phyloP scores from a whole-genome alignment of 108 stramenopile species.

The Mayamaea pseudoterrestris region DNA sequence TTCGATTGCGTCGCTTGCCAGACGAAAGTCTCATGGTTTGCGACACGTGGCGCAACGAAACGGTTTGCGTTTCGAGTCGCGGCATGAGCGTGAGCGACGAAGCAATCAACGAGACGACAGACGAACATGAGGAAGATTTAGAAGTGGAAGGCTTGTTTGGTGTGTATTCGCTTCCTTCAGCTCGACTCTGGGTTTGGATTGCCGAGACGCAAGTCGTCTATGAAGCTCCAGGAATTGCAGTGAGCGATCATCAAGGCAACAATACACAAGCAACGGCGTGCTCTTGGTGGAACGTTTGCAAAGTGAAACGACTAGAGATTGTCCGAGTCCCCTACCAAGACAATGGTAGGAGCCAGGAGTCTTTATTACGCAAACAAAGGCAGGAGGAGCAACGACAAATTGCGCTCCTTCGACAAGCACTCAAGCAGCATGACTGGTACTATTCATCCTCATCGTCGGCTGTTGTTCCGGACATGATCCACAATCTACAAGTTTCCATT shows the following conservation, averaged over 20 bases:
- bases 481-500: constrained; percentile 30
- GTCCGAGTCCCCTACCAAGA: constrained; percentile 28
- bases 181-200: constrained; percentile 48
- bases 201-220: constrained; percentile 42
- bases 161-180: constrained; percentile 55
- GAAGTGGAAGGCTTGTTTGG: constrained; percentile 72
- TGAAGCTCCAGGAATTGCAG: constrained; percentile 25
- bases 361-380: constrained; percentile 4
- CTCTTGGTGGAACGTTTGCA: constrained; percentile 37
- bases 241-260: not conserved
- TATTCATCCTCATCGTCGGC: constrained; percentile 9
- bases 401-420: constrained; percentile 47
- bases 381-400: constrained; percentile 60
- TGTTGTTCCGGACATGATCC: constrained; percentile 52
- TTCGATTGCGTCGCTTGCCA: not conserved
- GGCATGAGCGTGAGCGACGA: not conserved
- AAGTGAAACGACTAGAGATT: constrained; percentile 43
- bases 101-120: no score
- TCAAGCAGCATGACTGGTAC: constrained; percentile 68
- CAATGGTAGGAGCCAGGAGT: not conserved
- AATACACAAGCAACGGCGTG: not conserved
- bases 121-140: not conserved
- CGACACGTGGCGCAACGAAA: not conserved
- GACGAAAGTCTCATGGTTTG: not conserved
- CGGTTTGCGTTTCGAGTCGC: not conserved